Conservation (phyloP, 2,329 filamentous ascomycete species). For the Botryotinia narcissicola region DNA sequence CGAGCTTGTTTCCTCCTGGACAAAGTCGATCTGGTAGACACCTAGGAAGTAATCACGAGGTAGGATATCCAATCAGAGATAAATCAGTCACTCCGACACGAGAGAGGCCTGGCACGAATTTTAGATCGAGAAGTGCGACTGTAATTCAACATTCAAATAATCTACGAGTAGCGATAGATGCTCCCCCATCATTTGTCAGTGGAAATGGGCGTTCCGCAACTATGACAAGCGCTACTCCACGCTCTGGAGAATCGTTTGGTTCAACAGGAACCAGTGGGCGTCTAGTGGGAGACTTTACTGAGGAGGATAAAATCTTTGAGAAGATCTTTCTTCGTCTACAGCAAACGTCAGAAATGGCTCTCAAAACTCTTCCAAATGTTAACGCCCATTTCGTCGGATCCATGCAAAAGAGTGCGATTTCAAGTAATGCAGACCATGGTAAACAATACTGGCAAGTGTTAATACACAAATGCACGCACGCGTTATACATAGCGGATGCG, state of each 20-base stretch:
- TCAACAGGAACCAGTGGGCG: slow-evolving; percentile 42
- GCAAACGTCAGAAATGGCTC: slow-evolving; percentile 69
- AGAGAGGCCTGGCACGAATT: slow-evolving; percentile 45
- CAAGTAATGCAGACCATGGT: slow-evolving; percentile 57
- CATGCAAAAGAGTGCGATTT: slow-evolving; percentile 61
- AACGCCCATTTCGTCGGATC: slow-evolving; percentile 64
- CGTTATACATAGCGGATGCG: slow-evolving; percentile 70
- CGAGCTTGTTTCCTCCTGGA: slow-evolving; percentile 29
- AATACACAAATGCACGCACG: slow-evolving; percentile 67
- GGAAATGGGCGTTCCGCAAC: slow-evolving; percentile 51
- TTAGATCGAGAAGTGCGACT: slow-evolving; percentile 37
- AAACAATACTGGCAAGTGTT: slow-evolving; percentile 67
- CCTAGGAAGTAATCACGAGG: slow-evolving; percentile 43
- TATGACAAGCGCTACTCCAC: slow-evolving; percentile 59
- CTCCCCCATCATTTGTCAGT: slow-evolving; percentile 50
- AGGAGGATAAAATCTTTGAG: slow-evolving; percentile 81
- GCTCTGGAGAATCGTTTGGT: slow-evolving; percentile 77
- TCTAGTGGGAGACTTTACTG: slow-evolving; percentile 55
- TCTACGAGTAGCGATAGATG: slow-evolving; percentile 56
- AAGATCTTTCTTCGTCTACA: slow-evolving; percentile 75
- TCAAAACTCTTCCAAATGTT: slow-evolving; percentile 68
- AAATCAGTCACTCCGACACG: slow-evolving; percentile 53
- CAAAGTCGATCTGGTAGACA: slow-evolving; percentile 21
- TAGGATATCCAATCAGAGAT: slow-evolving; percentile 51
- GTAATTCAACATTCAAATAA: slow-evolving; percentile 36